A percentile compares a stretch with the other conserved stretches of the same genome.
Evolutionary conservation across 2,329 filamentous ascomycete species (phyloP).

Genomic region (Stagonosporopsis tanaceti): DNA sequence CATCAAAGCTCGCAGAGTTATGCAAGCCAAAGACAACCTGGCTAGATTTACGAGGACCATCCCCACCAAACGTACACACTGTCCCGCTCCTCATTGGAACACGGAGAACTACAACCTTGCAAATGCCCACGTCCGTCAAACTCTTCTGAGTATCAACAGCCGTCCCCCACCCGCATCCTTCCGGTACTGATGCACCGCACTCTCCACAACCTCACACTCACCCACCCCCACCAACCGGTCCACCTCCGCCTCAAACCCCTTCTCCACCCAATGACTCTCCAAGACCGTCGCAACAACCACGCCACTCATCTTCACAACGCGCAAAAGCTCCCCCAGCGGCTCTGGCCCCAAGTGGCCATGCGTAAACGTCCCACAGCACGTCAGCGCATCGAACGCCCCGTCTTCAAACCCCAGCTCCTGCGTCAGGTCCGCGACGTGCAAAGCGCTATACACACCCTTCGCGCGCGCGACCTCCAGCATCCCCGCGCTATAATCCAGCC

Average conservation of each 20-base stretch:
- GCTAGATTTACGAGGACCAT: too few relatives aligned
- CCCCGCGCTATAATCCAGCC: conserved; percentile 61
- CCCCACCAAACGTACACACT: too few relatives aligned
- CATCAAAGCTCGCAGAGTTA: too few relatives aligned
- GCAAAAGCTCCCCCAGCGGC: conserved; percentile 58
- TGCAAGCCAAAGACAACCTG: too few relatives aligned
- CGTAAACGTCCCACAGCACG: conserved; percentile 65
- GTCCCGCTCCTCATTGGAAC: too few relatives aligned
- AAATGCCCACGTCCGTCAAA: background rate
- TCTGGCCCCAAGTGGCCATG: conserved; percentile 63
- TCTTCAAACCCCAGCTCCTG: conserved; percentile 52
- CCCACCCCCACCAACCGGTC: conserved; percentile 47
- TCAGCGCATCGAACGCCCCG: conserved; percentile 59
- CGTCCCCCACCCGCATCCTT: conserved; percentile 33
- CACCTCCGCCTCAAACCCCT: conserved; percentile 59
- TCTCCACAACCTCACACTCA: conserved; percentile 48
- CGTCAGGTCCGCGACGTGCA: conserved; percentile 59
- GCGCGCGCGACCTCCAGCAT: conserved; percentile 63
- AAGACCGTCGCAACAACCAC: conserved; percentile 62
- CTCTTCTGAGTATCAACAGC: conserved; percentile 26
- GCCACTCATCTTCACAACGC: conserved; percentile 58
- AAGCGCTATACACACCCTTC: conserved; percentile 57
- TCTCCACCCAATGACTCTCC: conserved; percentile 58
- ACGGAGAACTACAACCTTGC: too few relatives aligned
- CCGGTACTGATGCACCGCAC: conserved; percentile 42